Percentiles rank a stretch among this genome's conserved stretches.
phyloP scores from a whole-genome alignment of 108 stramenopile species.

The Discostella pseudostelligera region DNA sequence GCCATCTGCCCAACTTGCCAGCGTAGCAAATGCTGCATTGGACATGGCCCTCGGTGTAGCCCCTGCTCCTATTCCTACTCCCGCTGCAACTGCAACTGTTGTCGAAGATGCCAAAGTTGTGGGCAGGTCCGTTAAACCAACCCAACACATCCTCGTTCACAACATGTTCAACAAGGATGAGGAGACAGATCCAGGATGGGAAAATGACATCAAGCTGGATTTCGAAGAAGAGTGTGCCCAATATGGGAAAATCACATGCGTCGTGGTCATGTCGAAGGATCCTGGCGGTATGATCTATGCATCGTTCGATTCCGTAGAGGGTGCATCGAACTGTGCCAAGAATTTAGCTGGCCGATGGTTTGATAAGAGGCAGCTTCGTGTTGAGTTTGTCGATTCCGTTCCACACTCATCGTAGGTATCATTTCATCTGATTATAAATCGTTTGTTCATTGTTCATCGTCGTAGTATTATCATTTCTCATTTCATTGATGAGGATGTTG shows the following conservation, averaged over 20 bases:
- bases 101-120: slow-evolving; percentile 39
- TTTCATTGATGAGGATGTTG: too few species aligned
- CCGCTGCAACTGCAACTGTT: slow-evolving; percentile 14
- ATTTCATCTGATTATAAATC: neutral
- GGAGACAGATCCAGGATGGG: slow-evolving; percentile 90
- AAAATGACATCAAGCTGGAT: slow-evolving; percentile 85
- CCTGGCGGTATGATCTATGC: slow-evolving; percentile 94
- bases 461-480: too few species aligned
- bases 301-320: slow-evolving; percentile 63
- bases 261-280: slow-evolving; percentile 72
- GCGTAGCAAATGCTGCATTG: slow-evolving; percentile 50
- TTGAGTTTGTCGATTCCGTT: slow-evolving; percentile 71
- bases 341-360: slow-evolving; percentile 93
- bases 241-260: slow-evolving; percentile 75
- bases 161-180: slow-evolving; percentile 95
- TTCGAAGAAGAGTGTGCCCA: slow-evolving; percentile 87
- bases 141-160: slow-evolving; percentile 71
- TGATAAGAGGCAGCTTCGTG: slow-evolving; percentile 86
- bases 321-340: slow-evolving; percentile 77
- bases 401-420: slow-evolving; percentile 12
- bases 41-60: slow-evolving; percentile 38
- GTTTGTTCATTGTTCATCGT: too few species aligned
- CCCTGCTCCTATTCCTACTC: too few species aligned
- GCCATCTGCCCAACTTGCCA: slow-evolving; percentile 31
- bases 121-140: slow-evolving; percentile 43